Base-by-base conservation (phyloP, 1,284 basidiomycete species). In the Tilletia walkeri region DNA sequence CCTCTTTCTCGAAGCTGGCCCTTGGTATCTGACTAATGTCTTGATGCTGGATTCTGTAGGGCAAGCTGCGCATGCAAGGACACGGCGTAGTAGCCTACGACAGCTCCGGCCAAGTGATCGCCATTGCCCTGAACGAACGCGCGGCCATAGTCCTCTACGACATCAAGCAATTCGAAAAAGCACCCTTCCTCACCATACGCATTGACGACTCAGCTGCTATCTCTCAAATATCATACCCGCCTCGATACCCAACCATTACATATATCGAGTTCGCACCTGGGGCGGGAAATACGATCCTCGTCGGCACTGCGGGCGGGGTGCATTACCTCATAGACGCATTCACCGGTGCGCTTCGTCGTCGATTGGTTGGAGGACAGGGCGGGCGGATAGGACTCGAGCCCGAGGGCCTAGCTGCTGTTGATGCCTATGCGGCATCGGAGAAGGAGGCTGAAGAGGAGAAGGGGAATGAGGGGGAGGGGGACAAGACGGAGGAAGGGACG, bases 61-160 rank as follows among this genome's bases (percentile, higher is more conserved):
- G 86, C 3, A 70, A 85, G 3, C 77, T 88, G 53, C 84, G 86
- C 39, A 76, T 91, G 87, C 86, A 86, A 24, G 86, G 86, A 0
- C 86, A 90, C 34, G 92, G 94, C 0, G 88, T 95, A 61, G 89
- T 94, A 9, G 93, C 95, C 1, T 96, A 95, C 82, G 96, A 99
- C 81, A 88, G 90, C 1, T 89, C 89, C 1, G 96, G 95, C 1
- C 86, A 92, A 38, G 92, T 99, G 36, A 97, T 98, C 82, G 95
- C 94, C 38, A 91, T 98, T 18, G 94, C 90, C 0, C 89, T 97
- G 79, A 94, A 95, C 81, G 80, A 83, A 59, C 66, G 78, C 2
- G 53, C 69, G 10, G 70, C 72, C 0, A 72, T 83, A 24, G 70
- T 81, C 47, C 75, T 83, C 24, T 99, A 97, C 83, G 95, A 95